Percentiles rank a stretch among this genome's conserved stretches.
Conservation (phyloP, 2,329 filamentous ascomycete genomes). For the Beauveria medogensis region DNA sequence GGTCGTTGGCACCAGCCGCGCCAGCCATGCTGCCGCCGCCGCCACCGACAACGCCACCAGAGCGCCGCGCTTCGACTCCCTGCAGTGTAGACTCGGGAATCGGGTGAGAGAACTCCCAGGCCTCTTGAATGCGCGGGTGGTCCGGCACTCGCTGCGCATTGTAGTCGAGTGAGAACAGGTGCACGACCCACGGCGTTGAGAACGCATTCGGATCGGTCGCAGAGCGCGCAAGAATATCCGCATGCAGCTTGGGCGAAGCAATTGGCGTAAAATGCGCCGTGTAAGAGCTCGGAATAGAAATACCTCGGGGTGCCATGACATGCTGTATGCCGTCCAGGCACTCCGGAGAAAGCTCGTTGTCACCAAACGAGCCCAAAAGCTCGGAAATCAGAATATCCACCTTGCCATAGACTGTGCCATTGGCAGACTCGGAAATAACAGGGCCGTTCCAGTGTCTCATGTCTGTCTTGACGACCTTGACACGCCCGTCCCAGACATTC, state of each 20-base stretch:
- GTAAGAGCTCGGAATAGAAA: constrained; percentile 90
- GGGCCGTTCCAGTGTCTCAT: constrained; percentile 97
- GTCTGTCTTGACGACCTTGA: constrained; percentile 88
- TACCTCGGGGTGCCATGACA: constrained; percentile 73
- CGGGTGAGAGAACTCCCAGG: constrained; percentile 76
- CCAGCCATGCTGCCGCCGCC: constrained; percentile 67
- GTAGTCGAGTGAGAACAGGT: constrained; percentile 83
- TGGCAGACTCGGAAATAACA: constrained; percentile 34
- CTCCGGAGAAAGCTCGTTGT: constrained; percentile 95
- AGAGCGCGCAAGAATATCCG: constrained; percentile 63
- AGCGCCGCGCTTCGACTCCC: constrained; percentile 46
- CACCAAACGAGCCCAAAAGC: constrained; percentile 87
- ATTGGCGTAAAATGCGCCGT: constrained; percentile 92
- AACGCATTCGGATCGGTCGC: constrained; percentile 62
- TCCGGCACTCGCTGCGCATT: constrained; percentile 58
- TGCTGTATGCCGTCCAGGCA: constrained; percentile 94
- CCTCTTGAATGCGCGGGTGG: constrained; percentile 59
- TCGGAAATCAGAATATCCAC: constrained; percentile 94
- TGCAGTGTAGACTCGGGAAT: constrained; percentile 52
- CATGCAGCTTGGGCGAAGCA: constrained; percentile 74
- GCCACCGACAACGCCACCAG: constrained; percentile 56
- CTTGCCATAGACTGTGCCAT: constrained; percentile 47
- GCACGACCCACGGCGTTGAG: constrained; percentile 90
- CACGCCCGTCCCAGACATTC: constrained; percentile 68
- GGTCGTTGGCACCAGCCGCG: constrained; percentile 77